Base-by-base conservation (phyloP, 805 yeast genomes). In the Priceomyces carsonii region DNA sequence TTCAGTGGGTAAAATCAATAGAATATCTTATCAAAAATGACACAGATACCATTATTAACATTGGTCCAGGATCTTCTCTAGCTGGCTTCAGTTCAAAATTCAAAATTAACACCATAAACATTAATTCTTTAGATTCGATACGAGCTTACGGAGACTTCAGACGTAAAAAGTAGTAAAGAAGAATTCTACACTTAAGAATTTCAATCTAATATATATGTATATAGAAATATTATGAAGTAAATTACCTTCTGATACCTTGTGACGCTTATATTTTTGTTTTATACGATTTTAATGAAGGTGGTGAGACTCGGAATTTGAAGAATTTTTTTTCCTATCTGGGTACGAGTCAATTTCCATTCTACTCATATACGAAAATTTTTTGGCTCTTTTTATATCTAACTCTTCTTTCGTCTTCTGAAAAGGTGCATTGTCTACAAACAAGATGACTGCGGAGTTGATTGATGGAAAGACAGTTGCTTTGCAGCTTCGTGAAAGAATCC, bases 391-490 rank as follows among this genome's bases (percentile, higher is more conserved):
- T 15, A 8, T 8, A n/a, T 16, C 27, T 33, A 16, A 17, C n/a
- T 10, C 15, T 23, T 25, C 27, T 10, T 27, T 15, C 10, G 15
- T 25, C 32, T 27, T 14, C 23, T 18, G n/a, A 9, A 9, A 12
- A 27, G 17, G 17, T 10, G 6, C 13, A 6, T 27, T n/a, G n/a
- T n/a, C n/a, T n/a, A n/a, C n/a, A n/a, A n/a, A n/a, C 25, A 21
- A 32, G 30, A 62, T 61, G 66, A 50, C 57, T 36, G 68, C 64
- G 36, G 52, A 53, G 38, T 36, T 65, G 35, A 68, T 69, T 35
- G 73, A 69, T 52, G 75, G 75, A 12, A 69, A 69, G 55, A 65
- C 64, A 36, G 58, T 68, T 36, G 75, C 75, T 43, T 48, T 51
- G 38, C 54, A 59, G 40, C 53, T 69, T 44, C 67, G 75, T 45